Conservation (phyloP, 2,329 filamentous ascomycete species). For the Gnomoniopsis smithogilvyi region DNA sequence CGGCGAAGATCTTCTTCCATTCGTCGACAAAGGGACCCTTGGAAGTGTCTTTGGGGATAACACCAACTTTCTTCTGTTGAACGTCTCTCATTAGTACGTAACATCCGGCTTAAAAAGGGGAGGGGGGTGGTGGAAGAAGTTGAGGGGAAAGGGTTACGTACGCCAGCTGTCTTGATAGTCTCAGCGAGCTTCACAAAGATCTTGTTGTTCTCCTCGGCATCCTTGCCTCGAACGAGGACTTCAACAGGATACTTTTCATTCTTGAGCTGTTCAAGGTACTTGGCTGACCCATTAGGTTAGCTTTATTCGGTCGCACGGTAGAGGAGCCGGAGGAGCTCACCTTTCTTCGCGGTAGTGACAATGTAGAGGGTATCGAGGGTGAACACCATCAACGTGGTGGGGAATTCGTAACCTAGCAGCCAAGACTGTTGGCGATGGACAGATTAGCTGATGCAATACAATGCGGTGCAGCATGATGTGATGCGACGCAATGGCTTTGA, state of each 20-base stretch:
- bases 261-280: slow-evolving; percentile 88
- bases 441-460: slow-evolving; percentile 9
- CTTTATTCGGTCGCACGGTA: neutral
- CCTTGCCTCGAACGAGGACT: slow-evolving; percentile 87
- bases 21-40: slow-evolving; percentile 90
- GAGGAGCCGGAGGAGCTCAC: slow-evolving; percentile 39
- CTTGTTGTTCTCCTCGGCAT: slow-evolving; percentile 86
- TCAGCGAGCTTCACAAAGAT: slow-evolving; percentile 82
- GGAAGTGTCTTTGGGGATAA: slow-evolving; percentile 79
- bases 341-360: slow-evolving; percentile 96
- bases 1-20: slow-evolving; percentile 82
- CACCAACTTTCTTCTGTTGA: slow-evolving; percentile 79
- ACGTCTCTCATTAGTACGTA: neutral
- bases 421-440: slow-evolving; percentile 66
- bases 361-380: slow-evolving; percentile 86
- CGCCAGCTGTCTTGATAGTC: slow-evolving; percentile 81
- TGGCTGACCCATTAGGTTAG: slow-evolving; percentile 57
- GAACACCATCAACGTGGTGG: slow-evolving; percentile 89
- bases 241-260: slow-evolving; percentile 90
- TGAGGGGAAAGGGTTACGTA: slow-evolving; percentile 42
- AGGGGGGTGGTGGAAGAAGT: neutral
- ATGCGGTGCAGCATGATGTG: too few relatives aligned
- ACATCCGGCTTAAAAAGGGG: neutral
- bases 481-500: neutral
- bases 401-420: slow-evolving; percentile 98